These are phyloP conservation scores for Macrocystidia cucumis DNA, from an alignment of 1,284 basidiomycete species.

Conservation along the genomic window DNA sequence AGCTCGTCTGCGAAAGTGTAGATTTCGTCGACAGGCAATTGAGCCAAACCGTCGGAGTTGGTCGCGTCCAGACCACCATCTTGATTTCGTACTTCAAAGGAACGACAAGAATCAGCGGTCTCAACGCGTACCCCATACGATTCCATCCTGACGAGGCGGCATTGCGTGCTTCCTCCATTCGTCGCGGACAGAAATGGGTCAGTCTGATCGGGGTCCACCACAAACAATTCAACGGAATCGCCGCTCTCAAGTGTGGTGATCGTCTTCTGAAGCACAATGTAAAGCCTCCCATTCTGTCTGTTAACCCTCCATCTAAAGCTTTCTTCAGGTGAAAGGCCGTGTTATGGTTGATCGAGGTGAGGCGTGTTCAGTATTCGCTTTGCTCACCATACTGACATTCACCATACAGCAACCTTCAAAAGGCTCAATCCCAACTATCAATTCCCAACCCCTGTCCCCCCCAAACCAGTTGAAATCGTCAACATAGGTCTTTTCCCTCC, in stretches of 20 bases:
- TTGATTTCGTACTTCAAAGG: slow-evolving; percentile 35
- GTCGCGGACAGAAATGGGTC: slow-evolving; percentile 45
- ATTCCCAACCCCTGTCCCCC: slow-evolving; percentile 24
- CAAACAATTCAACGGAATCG: slow-evolving; percentile 44
- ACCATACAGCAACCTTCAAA: slow-evolving; percentile 31
- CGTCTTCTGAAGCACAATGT: slow-evolving; percentile 39
- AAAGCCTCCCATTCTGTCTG: slow-evolving; percentile 10
- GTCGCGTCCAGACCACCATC: slow-evolving; percentile 32
- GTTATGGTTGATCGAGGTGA: slow-evolving; percentile 51
- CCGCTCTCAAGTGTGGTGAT: slow-evolving; percentile 25
- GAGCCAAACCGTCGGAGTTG: slow-evolving; percentile 25
- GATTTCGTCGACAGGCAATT: slow-evolving; percentile 43
- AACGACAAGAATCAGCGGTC: slow-evolving; percentile 35
- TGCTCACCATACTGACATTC: slow-evolving; percentile 2
- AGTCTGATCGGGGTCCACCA: slow-evolving; percentile 43
- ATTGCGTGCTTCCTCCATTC: slow-evolving; percentile 27
- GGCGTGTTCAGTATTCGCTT: slow-evolving; percentile 6
- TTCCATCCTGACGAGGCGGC: slow-evolving; percentile 34
- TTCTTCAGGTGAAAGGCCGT: slow-evolving; percentile 30
- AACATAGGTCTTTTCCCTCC: slow-evolving; percentile 1
- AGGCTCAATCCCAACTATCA: slow-evolving; percentile 39
- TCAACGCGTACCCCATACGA: slow-evolving; percentile 43
- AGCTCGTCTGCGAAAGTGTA: slow-evolving; percentile 36
- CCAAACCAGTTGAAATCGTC: slow-evolving; percentile 9
- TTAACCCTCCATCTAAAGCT: slow-evolving; percentile 7